Evolutionary conservation across 257 asterid species (phyloP).

Genomic region (Lithospermum erythrorhizon): DNA sequence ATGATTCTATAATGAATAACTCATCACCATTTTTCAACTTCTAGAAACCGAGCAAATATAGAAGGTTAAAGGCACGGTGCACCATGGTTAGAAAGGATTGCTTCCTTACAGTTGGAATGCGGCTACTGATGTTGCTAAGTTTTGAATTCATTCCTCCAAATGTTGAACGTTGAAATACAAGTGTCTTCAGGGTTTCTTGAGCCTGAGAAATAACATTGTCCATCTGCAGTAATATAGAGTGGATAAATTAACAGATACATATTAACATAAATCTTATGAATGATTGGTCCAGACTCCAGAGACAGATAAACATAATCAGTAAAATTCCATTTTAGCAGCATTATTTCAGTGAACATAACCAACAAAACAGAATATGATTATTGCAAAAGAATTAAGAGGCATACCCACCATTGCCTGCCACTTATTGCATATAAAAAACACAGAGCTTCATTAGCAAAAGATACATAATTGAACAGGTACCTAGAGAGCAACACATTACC

Average conservation of each 20-base stretch:
- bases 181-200: constrained; percentile 84
- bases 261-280: background rate
- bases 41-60: no score
- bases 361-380: background rate
- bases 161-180: constrained; percentile 79
- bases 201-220: constrained; percentile 92
- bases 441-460: background rate
- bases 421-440: no score
- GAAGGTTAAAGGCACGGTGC: background rate
- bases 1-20: no score
- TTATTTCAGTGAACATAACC: background rate
- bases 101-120: constrained; percentile 78
- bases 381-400: background rate
- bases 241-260: constrained; percentile 5
- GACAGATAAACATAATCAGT: background rate
- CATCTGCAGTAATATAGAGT: constrained; percentile 41
- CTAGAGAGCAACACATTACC: constrained; percentile 27
- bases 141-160: constrained; percentile 84
- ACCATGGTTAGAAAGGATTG: background rate
- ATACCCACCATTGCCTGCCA: background rate
- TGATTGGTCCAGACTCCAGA: background rate
- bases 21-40: no score
- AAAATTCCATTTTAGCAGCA: background rate
- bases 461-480: background rate
- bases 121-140: constrained; percentile 91